Evolutionary conservation across 1,139 yeast species (phyloP), one percentile per base, ranked within the genome.

Genomic region (Suhomyces anneliseae): DNA sequence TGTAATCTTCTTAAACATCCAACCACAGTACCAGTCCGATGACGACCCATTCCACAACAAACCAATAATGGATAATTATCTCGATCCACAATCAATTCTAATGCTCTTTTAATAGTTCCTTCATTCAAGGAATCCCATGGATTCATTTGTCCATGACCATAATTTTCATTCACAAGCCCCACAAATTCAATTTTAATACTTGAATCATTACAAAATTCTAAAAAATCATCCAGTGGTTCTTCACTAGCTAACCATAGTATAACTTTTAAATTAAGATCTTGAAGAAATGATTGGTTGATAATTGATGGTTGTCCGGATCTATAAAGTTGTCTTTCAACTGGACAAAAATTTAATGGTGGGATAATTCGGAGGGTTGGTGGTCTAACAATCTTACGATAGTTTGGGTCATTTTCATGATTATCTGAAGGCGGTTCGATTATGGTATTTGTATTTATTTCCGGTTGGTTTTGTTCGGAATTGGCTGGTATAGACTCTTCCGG

Each of bases 121-220:
- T 90, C 97, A 31, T 90, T 87, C 39, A 93, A 74, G n/a, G 96
- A 93, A 66, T 93, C 98, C 99, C 99, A 92, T 1, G 98, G 97
- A 55, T 86, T 86, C 61, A 51, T 59, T 40, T 46, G 46, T 12
- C 44, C 44, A 31, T 60, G 43, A 54, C 52, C 51, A 36, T 43
- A 58, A 44, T 61, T 65, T 53, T 74, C 77, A 52, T 83, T 82
- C 56, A 88, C 88, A 51, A 88, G 81, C 4, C 89, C 88, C 46
- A 79, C 81, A 59, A 78, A 79, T 52, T 72, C 96, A 46, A 80
- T 70, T 56, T 79, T 78, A 50, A 93, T 89, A 51, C 81, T 78
- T 57, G 85, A 78, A 38, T 78, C 79, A 49, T 85, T 87, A 45
- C 95, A 89, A 64, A 88, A 93, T 58, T 85, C 92, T 48, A 90